Evolutionary conservation across 75 land plant genomes (phyloP), one percentile per base, ranked within the genome.

Genomic region (Chamaecyparis obtusa): DNA sequence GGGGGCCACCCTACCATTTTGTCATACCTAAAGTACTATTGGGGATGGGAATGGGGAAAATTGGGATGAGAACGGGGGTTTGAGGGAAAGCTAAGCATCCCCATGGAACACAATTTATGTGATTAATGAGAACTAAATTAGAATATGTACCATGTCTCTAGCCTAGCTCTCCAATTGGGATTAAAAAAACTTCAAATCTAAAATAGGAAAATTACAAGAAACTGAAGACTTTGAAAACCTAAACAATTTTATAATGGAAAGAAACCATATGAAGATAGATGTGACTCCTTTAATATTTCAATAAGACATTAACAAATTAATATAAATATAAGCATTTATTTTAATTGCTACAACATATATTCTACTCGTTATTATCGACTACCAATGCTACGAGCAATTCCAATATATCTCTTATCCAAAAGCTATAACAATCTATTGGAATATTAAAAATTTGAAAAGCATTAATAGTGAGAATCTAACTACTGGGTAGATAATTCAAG

Each of bases 311-410:
- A 56, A 8, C 36, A 24, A 87, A 41, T 87, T 49, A 83, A n/a
- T 35, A 9, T 37, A 71, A 51, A 55, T 13, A n/a, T 46, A 80
- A 32, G 51, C 6, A 54, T 60, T 60, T 86, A 95, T 98, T 96
- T 98, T 98, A 49, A 98, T 93, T 84, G 97, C 97, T 84, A 98
- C 99, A 35, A 98, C 99, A 93, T 98, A 97, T 84, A 98, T 95
- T 19, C 97, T 91, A n/a, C 98, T 97, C 37, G 96, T 86, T 83
- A 98, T 98, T 89, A 94, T 97, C 54, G 97, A 91, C 84, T 96
- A 19, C 98, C 99, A 90, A 98, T 98, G 57, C 99, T 98, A 84
- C 84, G 92, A 84, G 98, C 99, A 89, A 95, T 89, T 36, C 99
- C 99, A n/a, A 87, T 91, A 75, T 95, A 98, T 1, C 98, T 93